phyloP scores from a whole-genome alignment of 345 rosid genomes.

The Gossypium turneri region DNA sequence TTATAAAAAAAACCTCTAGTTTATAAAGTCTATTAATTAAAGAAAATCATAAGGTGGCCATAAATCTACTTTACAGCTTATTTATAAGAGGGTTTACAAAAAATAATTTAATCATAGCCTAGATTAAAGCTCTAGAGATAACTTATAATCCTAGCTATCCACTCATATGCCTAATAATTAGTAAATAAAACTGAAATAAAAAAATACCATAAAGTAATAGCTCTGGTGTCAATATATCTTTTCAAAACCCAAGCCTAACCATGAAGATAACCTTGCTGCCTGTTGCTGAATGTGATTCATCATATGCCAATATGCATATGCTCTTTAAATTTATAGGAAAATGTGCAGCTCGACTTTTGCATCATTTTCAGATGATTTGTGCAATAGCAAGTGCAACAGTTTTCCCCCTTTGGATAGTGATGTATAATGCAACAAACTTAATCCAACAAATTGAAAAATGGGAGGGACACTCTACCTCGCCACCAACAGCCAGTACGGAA shows the following conservation, averaged over 20 bases:
- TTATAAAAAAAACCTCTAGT: not conserved
- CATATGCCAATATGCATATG: not conserved
- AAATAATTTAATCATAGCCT: not conserved
- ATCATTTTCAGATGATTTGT: slow-evolving; percentile 1
- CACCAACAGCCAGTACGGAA: slow-evolving; percentile 69
- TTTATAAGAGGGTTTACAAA: not conserved
- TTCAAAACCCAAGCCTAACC: not conserved
- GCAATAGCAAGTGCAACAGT: not conserved
- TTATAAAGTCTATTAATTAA: not conserved
- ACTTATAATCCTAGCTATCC: not conserved
- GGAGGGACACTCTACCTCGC: slow-evolving; percentile 55
- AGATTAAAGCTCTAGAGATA: not conserved
- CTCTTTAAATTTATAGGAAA: slow-evolving; percentile 2
- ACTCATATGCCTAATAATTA: not conserved
- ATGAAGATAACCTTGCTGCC: not conserved
- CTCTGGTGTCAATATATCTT: not conserved
- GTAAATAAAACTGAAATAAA: not conserved
- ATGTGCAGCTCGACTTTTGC: not conserved
- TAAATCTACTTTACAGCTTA: not conserved
- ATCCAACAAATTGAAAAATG: not conserved
- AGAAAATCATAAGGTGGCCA: not conserved
- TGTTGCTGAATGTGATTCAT: not conserved
- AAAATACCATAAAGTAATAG: not conserved
- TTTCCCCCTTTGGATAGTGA: not conserved
- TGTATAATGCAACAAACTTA: slow-evolving; percentile 5